Evolutionary conservation across 164 flowering plant species (phyloP).

Genomic region (Dillenia suffruticosa): DNA sequence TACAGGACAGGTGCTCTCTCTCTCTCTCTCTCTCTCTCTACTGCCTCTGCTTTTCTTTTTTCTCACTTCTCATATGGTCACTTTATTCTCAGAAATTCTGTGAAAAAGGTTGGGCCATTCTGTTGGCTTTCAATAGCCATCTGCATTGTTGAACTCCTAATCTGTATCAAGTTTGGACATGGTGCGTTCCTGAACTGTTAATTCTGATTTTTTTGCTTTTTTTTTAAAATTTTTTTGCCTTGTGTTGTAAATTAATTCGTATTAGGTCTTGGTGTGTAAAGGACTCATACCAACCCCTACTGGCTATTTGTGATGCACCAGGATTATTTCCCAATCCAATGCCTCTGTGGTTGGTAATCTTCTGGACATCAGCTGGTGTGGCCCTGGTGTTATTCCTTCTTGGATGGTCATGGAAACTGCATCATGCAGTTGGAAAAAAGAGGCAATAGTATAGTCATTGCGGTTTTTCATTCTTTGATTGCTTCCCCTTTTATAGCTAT

Average conservation of each 20-base stretch:
- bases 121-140: slow-evolving; percentile 97
- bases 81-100: slow-evolving; percentile 39
- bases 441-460: slow-evolving; percentile 30
- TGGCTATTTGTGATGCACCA: slow-evolving; percentile 15
- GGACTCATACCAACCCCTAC: neutral
- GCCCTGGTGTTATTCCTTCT: slow-evolving; percentile 44
- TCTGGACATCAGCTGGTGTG: slow-evolving; percentile 59
- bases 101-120: slow-evolving; percentile 84
- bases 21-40: slow-evolving; percentile 6
- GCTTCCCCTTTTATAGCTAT: slow-evolving; percentile 13
- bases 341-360: slow-evolving; percentile 74
- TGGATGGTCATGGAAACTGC: slow-evolving; percentile 82
- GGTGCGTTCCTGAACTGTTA: slow-evolving; percentile 36
- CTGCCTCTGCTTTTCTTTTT: neutral
- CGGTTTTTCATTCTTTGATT: slow-evolving; percentile 36
- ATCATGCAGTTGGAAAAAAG: slow-evolving; percentile 48
- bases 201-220: neutral
- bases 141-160: slow-evolving; percentile 93
- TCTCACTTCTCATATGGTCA: neutral
- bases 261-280: too few relatives aligned
- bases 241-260: neutral
- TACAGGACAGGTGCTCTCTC: slow-evolving; percentile 74
- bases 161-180: slow-evolving; percentile 96
- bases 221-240: neutral
- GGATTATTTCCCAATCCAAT: slow-evolving; percentile 83